Conservation (phyloP, 1,139 yeast species). For the Yamadazyma dushanensis region DNA sequence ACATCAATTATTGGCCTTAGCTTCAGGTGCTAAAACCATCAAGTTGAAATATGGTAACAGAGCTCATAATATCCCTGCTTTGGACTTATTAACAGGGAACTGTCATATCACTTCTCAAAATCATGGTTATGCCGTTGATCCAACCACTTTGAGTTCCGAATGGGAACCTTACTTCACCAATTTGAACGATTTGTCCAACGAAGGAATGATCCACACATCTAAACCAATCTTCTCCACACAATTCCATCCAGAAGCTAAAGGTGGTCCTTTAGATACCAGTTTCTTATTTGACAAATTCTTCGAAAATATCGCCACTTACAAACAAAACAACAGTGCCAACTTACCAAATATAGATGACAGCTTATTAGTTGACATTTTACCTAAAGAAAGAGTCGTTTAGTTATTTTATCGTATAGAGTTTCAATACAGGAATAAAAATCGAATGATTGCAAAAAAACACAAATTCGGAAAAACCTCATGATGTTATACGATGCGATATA, state of each 20-base stretch:
- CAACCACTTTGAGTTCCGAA: conserved; percentile 64
- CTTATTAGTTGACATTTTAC: conserved; percentile 74
- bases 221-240: conserved; percentile 94
- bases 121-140: conserved; percentile 97
- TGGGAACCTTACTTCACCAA: conserved; percentile 88
- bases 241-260: conserved; percentile 99
- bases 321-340: conserved; percentile 41
- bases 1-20: conserved; percentile 91
- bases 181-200: conserved; percentile 92
- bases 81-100: conserved; percentile 84
- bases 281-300: conserved; percentile 90
- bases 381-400: conserved; percentile 74
- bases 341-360: conserved; percentile 49
- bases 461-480: conserved; percentile 2
- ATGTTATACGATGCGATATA: conserved; percentile 4
- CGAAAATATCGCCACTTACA: conserved; percentile 63
- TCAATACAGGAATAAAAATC: conserved; percentile 8
- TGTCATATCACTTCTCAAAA: conserved; percentile 98
- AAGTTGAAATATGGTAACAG: conserved; percentile 97
- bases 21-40: conserved; percentile 89
- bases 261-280: conserved; percentile 94
- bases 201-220: conserved; percentile 88
- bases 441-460: conserved; percentile 12
- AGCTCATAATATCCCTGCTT: conserved; percentile 96
- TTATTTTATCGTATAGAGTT: conserved; percentile 1